Evolutionary conservation across 1,139 yeast genomes (phyloP).

Genomic region (Diutina sp.): DNA sequence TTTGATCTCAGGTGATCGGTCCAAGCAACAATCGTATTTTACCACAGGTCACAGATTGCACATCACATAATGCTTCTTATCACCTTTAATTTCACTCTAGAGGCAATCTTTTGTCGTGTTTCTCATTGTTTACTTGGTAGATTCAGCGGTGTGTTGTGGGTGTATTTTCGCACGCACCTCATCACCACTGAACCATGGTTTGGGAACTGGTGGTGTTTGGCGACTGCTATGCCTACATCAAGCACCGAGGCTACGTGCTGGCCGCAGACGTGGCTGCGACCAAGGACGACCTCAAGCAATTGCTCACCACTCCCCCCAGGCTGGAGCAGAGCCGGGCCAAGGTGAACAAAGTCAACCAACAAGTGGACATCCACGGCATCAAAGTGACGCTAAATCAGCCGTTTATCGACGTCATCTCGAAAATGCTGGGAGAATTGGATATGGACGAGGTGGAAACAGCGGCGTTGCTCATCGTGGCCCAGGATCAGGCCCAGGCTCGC

Average conservation of each 20-base stretch:
- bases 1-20: no score
- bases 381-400: slow-evolving; percentile 46
- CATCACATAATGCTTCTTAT: no score
- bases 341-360: slow-evolving; percentile 4
- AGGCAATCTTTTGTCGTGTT: no score
- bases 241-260: slow-evolving; percentile 16
- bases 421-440: slow-evolving; percentile 33
- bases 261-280: slow-evolving; percentile 7
- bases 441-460: slow-evolving; percentile 25
- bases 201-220: slow-evolving; percentile 25
- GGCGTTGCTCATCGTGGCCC: slow-evolving; percentile 26
- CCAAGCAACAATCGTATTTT: no score
- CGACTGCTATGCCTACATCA: slow-evolving; percentile 25
- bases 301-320: slow-evolving; percentile 39
- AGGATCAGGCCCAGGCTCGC: slow-evolving; percentile 25
- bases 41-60: no score
- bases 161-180: not conserved
- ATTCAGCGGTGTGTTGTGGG: not conserved
- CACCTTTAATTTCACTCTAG: no score
- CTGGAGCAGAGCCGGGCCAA: slow-evolving; percentile 33
- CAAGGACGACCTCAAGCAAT: slow-evolving; percentile 31
- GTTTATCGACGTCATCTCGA: slow-evolving; percentile 42
- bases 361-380: slow-evolving; percentile 14
- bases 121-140: no score
- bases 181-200: not conserved